Conservation (phyloP, 2,329 filamentous ascomycete genomes). For the Endothia cerciana region DNA sequence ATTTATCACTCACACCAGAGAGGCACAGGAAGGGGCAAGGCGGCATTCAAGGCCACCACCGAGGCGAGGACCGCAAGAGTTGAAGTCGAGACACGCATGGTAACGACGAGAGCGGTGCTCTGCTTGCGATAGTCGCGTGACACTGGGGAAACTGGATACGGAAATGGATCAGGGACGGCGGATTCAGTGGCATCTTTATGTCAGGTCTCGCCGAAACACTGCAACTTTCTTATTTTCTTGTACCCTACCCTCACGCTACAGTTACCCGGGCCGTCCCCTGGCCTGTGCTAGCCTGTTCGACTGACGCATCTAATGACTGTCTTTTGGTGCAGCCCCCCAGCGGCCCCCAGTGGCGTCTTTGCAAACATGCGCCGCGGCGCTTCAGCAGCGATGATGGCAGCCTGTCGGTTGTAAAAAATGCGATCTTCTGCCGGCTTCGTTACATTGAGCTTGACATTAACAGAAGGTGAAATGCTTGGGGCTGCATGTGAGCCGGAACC, state of each 20-base stretch:
- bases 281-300: background rate
- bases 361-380: background rate
- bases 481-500: constrained; percentile 3
- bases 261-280: background rate
- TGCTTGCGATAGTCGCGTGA: background rate
- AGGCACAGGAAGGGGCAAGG: constrained; percentile 9
- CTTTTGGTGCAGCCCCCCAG: background rate
- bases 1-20: background rate
- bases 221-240: background rate
- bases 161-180: background rate
- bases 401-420: background rate
- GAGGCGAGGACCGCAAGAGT: constrained; percentile 18
- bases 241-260: background rate
- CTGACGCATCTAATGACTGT: background rate
- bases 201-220: background rate
- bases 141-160: background rate
- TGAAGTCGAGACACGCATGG: constrained; percentile 18
- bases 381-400: background rate
- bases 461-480: background rate
- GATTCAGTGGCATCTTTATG: background rate
- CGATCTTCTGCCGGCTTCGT: background rate
- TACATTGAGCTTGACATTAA: background rate
- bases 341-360: background rate
- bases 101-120: background rate
- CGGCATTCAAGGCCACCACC: constrained; percentile 10